Conservation (phyloP, 139 green algal genomes). For the Eudorina sp. region DNA sequence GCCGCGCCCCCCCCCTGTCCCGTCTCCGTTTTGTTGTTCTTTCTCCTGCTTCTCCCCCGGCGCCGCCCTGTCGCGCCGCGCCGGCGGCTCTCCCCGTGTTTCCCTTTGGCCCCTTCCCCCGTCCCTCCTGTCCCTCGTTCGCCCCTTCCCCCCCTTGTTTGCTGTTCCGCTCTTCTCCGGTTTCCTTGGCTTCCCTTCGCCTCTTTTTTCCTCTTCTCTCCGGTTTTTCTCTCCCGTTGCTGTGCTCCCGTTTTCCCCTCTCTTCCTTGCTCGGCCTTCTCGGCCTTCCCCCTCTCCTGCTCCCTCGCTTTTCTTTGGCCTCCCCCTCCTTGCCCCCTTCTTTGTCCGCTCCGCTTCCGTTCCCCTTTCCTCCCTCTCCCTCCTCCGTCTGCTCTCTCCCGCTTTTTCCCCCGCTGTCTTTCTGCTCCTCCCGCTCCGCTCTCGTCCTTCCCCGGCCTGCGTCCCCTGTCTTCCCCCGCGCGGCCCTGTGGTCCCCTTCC, state of each 20-base stretch:
- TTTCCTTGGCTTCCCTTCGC: not conserved
- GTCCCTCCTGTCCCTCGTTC: too few species aligned
- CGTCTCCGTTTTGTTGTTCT: too few species aligned
- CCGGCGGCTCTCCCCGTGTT: too few species aligned
- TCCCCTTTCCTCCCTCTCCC: not conserved
- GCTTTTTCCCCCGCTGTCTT: not conserved
- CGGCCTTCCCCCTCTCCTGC: not conserved
- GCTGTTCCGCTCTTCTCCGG: too few species aligned
- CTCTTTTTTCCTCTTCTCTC: not conserved
- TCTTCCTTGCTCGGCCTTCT: not conserved
- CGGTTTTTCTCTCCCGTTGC: not conserved
- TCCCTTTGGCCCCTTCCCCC: too few species aligned
- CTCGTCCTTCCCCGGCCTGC: not conserved
- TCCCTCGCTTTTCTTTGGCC: not conserved
- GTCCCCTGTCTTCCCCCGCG: too few species aligned
- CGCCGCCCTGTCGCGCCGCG: too few species aligned
- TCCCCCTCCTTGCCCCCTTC: not conserved
- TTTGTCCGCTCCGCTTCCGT: not conserved
- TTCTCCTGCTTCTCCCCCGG: too few species aligned
- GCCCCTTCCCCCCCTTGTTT: too few species aligned
- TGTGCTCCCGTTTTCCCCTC: not conserved
- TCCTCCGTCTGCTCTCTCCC: not conserved
- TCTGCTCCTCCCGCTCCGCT: not conserved
- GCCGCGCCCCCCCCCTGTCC: not conserved
- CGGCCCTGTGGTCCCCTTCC: too few species aligned